Base-by-base conservation (phyloP, 2,329 filamentous ascomycete genomes). In the Leptographium flavum region DNA sequence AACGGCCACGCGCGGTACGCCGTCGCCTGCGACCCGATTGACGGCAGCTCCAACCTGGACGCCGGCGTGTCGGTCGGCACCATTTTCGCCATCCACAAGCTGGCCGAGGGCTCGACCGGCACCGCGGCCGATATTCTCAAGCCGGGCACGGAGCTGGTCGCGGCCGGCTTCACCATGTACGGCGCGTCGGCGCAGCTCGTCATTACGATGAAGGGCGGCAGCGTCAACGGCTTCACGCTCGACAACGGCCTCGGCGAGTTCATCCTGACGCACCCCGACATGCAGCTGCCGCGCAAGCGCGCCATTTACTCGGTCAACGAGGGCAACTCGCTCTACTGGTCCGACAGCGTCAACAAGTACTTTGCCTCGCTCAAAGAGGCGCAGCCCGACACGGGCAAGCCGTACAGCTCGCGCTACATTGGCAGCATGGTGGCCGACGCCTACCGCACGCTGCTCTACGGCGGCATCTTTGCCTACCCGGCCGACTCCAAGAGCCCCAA, bases 141-240 rank as follows among this genome's bases (percentile, higher is more conserved):
- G 64, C 84, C 92, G 1, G 92, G 92, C 46, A 90, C 84, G 2
- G 88, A 95, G 65, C 77, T 96, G 53, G 76, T 96, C 19, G 90
- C 92, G 31, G 81, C 86, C 21, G 92, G 92, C n/a, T 98, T 98
- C 74, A 98, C 92, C 65, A 98, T 98, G 92, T 98, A 98, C 67
- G 92, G 92, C 59, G 92, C 92, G 55, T 95, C 88, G 3, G 81
- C 92, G 4, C 90, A 96, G 69, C 74, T 98, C 39, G 92, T 98
- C 57, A 83, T 98, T 60, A 98, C 92, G 55, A 95, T 96, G 87
- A 85, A 83, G 66, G 86, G 81, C 54, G 85, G 88, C 52, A 76
- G 68, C 50, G 92, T 98, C 65, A 95, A 96, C 66, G 92, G 92
- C 57, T 98, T 98, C 73, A 98, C 92, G 23, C 79, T 98, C 57